phyloP scores from a whole-genome alignment of 2,329 filamentous ascomycete species.

The Colletotrichum tofieldiae region DNA sequence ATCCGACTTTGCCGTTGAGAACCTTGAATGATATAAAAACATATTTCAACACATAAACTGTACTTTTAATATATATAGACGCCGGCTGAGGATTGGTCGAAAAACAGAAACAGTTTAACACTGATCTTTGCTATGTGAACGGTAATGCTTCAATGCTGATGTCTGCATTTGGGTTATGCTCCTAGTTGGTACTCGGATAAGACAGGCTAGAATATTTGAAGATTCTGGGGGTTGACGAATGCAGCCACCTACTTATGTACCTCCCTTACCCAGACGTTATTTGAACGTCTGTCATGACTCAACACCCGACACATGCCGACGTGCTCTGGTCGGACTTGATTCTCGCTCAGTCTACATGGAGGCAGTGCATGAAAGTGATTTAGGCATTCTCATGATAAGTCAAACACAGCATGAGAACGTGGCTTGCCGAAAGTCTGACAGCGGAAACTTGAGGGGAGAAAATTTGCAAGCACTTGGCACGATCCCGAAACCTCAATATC shows the following conservation, averaged over 20 bases:
- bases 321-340: not conserved
- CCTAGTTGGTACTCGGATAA: not conserved
- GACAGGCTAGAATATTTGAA: not conserved
- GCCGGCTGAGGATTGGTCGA: not conserved
- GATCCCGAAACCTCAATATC: not conserved
- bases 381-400: not conserved
- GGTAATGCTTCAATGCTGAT: not conserved
- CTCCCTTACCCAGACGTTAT: not conserved
- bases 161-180: not conserved
- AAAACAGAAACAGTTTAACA: not conserved
- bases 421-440: not conserved
- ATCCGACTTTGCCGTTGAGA: not conserved
- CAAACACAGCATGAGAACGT: not conserved
- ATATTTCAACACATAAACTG: conserved; percentile 30
- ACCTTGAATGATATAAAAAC: conserved; percentile 5
- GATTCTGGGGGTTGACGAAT: too few relatives aligned
- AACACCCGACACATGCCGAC: not conserved
- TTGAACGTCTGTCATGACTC: not conserved
- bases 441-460: not conserved
- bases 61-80: conserved; percentile 1
- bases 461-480: not conserved
- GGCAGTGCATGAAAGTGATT: not conserved
- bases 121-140: not conserved
- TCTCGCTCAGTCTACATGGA: not conserved
- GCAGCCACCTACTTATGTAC: not conserved